Base-by-base conservation (phyloP, 2,329 filamentous ascomycete genomes). In the Diaporthe humulicola region DNA sequence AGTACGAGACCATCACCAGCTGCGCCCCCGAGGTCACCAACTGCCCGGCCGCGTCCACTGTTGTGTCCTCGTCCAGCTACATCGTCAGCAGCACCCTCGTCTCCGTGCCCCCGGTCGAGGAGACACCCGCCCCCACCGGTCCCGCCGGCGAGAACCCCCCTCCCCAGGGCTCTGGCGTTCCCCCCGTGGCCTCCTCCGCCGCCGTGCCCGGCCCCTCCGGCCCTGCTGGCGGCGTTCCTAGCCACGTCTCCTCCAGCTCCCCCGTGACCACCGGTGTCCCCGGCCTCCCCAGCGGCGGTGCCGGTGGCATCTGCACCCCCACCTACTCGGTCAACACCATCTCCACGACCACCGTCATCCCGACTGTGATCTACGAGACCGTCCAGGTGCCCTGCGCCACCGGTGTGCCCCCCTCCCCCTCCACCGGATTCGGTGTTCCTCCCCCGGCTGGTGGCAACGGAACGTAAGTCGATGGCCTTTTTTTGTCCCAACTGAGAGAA, bases 1-100 rank as follows among this genome's bases (percentile, higher is more conserved):
- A 90, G 81, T 86, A 88, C 81, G 85, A 90, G 78, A 92, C 90
- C 84, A 85, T 91, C 87, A 92, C 89, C 83, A 90, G 88, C 71
- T 92, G 90, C 84, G 86, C 82, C 75, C 83, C 88, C 25, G 85
- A 84, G 73, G 87, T 89, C 79, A 87, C 88, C 81, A 80, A 90
- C 87, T 90, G 89, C 84, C 84, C 84, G 54, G 84, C 82, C 76
- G 70, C 64, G 72, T 79, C 79, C 75, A 82, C 81, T 76, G 77
- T 79, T 52, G 61, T 82, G 48, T 76, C 81, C 64, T 75, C 79
- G 70, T 89, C 88, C 73, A 86, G 83, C 76, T 78, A 81, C 78
- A 83, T 42, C 67, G 56, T 74, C 82, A 81, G 83, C 75, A 86
- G 84, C 79, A 78, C 78, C 71, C 81, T 84, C 76, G 78, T 81